Conservation (phyloP, 257 asterid genomes). For the Solanum sejunctum region DNA sequence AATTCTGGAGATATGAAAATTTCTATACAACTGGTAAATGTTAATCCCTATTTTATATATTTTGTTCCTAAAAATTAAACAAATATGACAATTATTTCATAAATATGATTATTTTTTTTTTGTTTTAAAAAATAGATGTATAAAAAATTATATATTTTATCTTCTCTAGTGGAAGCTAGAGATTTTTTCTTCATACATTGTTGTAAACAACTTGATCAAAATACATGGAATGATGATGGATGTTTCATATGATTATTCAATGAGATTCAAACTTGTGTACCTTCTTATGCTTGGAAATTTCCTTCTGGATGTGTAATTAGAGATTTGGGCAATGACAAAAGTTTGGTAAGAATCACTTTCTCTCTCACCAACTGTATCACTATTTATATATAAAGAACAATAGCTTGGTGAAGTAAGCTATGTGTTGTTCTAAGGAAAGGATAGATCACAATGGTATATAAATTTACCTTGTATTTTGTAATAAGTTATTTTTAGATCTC, state of each 20-base stretch:
- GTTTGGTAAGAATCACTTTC: conserved; percentile 24
- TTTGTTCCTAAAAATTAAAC: neutral
- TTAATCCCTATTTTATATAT: neutral
- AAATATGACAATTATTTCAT: neutral
- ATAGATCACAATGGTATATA: neutral
- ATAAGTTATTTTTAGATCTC: neutral
- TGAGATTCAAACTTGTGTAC: conserved; percentile 22
- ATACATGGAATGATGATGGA: conserved; percentile 48
- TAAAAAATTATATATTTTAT: conserved; percentile 30
- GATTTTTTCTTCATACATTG: conserved; percentile 51
- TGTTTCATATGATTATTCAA: conserved; percentile 39
- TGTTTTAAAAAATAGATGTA: neutral
- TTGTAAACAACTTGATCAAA: conserved; percentile 33
- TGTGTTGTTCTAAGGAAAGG: neutral
- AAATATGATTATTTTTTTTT: neutral
- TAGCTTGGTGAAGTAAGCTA: neutral
- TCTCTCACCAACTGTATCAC: neutral
- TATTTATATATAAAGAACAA: neutral
- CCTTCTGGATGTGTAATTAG: conserved; percentile 72
- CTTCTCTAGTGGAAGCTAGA: conserved; percentile 69
- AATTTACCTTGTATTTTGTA: neutral
- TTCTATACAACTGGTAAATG: conserved; percentile 13
- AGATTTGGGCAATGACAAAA: conserved; percentile 40
- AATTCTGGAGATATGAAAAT: conserved; percentile 34
- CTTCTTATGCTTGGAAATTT: conserved; percentile 42